Evolutionary conservation across 2,329 filamentous ascomycete species (phyloP).

Genomic region (Neophaeococcomyces mojaviensis): DNA sequence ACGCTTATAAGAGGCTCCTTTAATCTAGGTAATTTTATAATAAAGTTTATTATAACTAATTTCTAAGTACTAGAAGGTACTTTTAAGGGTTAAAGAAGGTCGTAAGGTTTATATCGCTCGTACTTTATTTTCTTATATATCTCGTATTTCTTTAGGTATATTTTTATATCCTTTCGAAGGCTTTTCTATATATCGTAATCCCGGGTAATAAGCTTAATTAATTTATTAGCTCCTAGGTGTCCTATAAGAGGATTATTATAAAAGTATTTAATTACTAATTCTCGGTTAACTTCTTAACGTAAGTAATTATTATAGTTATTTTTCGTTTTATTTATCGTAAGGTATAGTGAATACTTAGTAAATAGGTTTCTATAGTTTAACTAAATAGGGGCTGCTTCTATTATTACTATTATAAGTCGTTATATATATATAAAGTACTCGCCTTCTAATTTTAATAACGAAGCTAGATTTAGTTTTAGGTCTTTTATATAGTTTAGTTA

Average conservation of each 20-base stretch:
- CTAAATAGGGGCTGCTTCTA: too few relatives aligned
- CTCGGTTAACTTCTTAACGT: neutral
- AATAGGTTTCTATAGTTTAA: conserved; percentile 4
- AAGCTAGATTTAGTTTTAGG: too few relatives aligned
- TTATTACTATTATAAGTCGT: too few relatives aligned
- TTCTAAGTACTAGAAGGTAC: conserved; percentile 14
- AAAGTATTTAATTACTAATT: too few relatives aligned
- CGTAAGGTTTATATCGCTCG: conserved; percentile 11
- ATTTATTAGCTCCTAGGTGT: conserved; percentile 11
- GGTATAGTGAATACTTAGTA: too few relatives aligned
- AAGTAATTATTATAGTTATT: neutral
- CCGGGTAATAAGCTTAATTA: conserved; percentile 10
- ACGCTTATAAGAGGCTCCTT: conserved; percentile 8
- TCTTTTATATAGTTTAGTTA: too few relatives aligned
- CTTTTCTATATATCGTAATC: conserved; percentile 10
- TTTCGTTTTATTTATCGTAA: neutral
- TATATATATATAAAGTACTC: too few relatives aligned
- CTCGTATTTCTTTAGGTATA: conserved; percentile 10
- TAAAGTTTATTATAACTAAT: conserved; percentile 8
- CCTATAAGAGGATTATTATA: conserved; percentile 7
- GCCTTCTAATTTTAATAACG: too few relatives aligned
- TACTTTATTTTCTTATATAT: conserved; percentile 12
- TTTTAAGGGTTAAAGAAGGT: conserved; percentile 7
- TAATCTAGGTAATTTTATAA: conserved; percentile 6
- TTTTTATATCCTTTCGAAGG: conserved; percentile 8